A percentile compares a stretch with the other conserved stretches of the same genome.
Evolutionary conservation across 208 protist species (phyloP).

Genomic region (Acanthamoeba royreba): DNA sequence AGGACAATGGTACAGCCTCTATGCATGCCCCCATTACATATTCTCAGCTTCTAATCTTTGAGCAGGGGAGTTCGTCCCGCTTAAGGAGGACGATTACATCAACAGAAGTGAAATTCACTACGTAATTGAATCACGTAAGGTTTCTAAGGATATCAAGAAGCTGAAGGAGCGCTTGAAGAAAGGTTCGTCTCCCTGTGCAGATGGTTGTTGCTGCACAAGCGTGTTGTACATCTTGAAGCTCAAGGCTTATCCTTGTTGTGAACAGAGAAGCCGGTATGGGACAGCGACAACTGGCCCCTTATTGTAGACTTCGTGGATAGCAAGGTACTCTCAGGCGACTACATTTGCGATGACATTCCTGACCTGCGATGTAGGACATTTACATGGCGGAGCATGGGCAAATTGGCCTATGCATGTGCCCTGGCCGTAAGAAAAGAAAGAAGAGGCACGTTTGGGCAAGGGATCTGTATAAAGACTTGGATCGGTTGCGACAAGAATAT

Average conservation of each 20-base stretch:
- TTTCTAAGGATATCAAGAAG: not conserved
- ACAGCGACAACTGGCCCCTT: not conserved
- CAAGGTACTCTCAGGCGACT: not conserved
- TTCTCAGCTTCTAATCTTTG: not conserved
- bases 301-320: not conserved
- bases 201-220: not conserved
- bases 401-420: constrained; percentile 27
- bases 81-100: not conserved
- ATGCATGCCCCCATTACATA: not conserved
- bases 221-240: not conserved
- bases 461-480: constrained; percentile 11
- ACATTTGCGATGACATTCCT: not conserved
- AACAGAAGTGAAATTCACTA: not conserved
- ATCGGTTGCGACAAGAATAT: constrained; percentile 13
- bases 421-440: constrained; percentile 23
- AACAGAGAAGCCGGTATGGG: not conserved
- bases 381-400: not conserved
- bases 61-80: not conserved
- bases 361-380: not conserved
- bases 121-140: not conserved
- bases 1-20: not conserved
- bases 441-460: constrained; percentile 13
- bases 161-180: not conserved
- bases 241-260: too few species aligned
- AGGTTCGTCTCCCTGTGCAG: not conserved